A percentile compares a stretch with the other conserved stretches of the same genome.
Conservation (phyloP, 1,284 basidiomycete species). For the Gymnopus androsaceus region DNA sequence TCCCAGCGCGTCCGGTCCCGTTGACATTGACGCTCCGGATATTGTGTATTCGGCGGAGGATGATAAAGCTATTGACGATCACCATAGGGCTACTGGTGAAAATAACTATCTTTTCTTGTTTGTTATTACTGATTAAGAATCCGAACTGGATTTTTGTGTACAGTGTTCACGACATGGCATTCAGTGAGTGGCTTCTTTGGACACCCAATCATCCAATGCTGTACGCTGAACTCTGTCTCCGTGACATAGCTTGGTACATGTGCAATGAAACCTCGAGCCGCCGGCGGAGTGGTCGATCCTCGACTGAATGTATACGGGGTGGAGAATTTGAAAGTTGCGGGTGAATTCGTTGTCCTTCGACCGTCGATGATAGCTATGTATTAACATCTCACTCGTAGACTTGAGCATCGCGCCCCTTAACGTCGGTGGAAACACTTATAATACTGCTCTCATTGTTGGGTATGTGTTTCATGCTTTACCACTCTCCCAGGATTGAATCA, state of each 20-base stretch:
- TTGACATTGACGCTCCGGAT: slow-evolving; percentile 43
- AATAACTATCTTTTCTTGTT: not conserved
- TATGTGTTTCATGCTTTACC: not conserved
- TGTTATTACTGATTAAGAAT: not conserved
- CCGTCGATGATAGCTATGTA: not conserved
- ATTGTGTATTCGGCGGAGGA: slow-evolving; percentile 59
- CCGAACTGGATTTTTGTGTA: not conserved
- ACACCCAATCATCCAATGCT: not conserved
- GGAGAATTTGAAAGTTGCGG: slow-evolving; percentile 57
- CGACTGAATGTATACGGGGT: slow-evolving; percentile 66
- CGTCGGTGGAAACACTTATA: slow-evolving; percentile 24
- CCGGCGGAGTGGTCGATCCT: slow-evolving; percentile 63
- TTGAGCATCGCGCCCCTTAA: slow-evolving; percentile 33
- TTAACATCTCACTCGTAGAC: slow-evolving; percentile 29
- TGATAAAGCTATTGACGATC: slow-evolving; percentile 52
- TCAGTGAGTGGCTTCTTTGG: slow-evolving; percentile 44
- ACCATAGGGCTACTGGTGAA: slow-evolving; percentile 33
- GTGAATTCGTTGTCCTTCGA: slow-evolving; percentile 16
- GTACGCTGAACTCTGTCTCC: not conserved
- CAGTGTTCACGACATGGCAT: slow-evolving; percentile 55
- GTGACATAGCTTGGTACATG: slow-evolving; percentile 59
- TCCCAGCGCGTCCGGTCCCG: slow-evolving; percentile 34
- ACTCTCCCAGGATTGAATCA: not conserved
- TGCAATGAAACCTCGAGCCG: slow-evolving; percentile 61
- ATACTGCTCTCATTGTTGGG: slow-evolving; percentile 16